Base-by-base conservation (phyloP, 2,329 filamentous ascomycete species). In the Hypomyces perniciosus region DNA sequence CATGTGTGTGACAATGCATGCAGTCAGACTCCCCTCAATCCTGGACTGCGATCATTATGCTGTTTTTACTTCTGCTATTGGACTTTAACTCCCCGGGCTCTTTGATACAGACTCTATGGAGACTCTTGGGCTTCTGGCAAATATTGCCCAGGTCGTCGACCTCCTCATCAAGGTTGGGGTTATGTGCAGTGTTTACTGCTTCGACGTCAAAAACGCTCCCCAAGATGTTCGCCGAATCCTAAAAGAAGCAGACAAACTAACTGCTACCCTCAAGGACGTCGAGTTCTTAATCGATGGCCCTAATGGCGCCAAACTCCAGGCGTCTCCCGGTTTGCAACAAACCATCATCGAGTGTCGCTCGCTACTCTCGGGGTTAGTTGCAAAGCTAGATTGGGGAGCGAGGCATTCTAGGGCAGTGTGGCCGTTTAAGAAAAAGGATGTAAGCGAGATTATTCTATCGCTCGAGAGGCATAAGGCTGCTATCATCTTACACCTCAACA, bases 141-240 rank as follows among this genome's bases (percentile, higher is more conserved):
- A 51, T 10, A 48, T 55, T 3, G 44, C 30, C 1, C 47, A 49
- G n/a, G 51, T 55, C 31, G 44, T 55, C 4, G 53, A 55, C 37
- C 51, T 55, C 5, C 44, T 55, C 26, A 29, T 51, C 34, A 55
- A 53, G 42, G 43, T 55, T 8, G 51, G 51, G 5, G 51, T 55
- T 6, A 42, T 45, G 47, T 51, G 51, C 37, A 53, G 51, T 20
- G 39, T 50, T 6, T 55, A 54, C 13, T 55, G 53, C 29, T 30
- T 46, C 10, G 46, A 53, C 7, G 46, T 48, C 4, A 55, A 50
- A 33, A 50, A 41, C 7, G 51, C 51, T 8, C 50, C 51, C 5
- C 31, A 33, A 27, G 51, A 55, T 40, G 44, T 54, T 39, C 53
- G 53, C 28, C 39, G 27, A 8, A 50, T 54, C 2, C 7, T 54